These are phyloP conservation scores for Coemansia sp. DNA, from an alignment of 192 early-diverging fungal species.

Conservation along the genomic window DNA sequence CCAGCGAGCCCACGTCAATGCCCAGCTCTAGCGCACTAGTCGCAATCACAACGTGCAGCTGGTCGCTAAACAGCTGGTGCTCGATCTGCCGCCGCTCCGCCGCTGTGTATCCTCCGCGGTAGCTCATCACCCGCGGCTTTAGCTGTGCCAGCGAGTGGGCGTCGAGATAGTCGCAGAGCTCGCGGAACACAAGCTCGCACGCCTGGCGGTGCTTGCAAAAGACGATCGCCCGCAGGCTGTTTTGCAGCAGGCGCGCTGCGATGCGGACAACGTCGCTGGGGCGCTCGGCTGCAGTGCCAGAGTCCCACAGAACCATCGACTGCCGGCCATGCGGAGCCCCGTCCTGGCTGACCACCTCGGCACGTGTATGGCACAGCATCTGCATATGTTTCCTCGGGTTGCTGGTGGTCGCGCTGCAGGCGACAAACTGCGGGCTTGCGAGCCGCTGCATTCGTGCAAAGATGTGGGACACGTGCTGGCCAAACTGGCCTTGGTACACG, in stretches of 20 bases:
- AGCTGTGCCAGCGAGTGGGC: neutral
- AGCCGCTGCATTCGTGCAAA: conserved; percentile 65
- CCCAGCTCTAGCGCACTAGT: conserved; percentile 85
- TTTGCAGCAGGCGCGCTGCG: conserved; percentile 29
- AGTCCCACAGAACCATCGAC: conserved; percentile 23
- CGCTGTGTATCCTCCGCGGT: conserved; percentile 73
- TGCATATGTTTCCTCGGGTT: conserved; percentile 49
- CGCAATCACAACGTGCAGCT: conserved; percentile 61
- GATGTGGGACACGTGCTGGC: conserved; percentile 63
- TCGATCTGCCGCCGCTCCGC: conserved; percentile 70
- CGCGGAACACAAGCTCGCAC: conserved; percentile 52
- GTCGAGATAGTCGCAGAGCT: conserved; percentile 14
- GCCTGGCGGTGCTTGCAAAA: conserved; percentile 54
- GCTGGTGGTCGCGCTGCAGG: conserved; percentile 72
- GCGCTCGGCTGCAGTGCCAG: neutral
- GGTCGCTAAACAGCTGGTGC: conserved; percentile 61
- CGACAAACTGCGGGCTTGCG: conserved; percentile 56
- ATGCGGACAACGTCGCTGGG: conserved; percentile 31
- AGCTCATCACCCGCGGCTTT: conserved; percentile 54
- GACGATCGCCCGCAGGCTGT: conserved; percentile 49
- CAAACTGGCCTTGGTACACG: conserved; percentile 65
- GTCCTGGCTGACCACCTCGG: conserved; percentile 7
- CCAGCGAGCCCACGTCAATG: conserved; percentile 71
- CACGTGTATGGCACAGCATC: conserved; percentile 4
- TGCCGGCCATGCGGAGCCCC: conserved; percentile 25